phyloP scores from a whole-genome alignment of 2,329 filamentous ascomycete genomes.

The Septoria linicola region DNA sequence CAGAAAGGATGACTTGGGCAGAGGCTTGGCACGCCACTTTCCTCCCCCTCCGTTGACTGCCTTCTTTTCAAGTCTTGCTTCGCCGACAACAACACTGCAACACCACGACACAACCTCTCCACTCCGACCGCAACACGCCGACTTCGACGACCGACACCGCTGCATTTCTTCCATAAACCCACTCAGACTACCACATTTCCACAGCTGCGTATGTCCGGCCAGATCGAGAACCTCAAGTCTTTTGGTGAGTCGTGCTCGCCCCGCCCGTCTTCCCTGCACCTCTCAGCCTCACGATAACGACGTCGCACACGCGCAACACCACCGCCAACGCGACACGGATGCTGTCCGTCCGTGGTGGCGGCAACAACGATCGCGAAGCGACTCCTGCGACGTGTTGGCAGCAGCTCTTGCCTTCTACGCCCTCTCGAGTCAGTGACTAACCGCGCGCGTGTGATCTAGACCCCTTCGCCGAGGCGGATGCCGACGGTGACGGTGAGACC shows the following conservation, averaged over 20 bases:
- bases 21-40: too few species aligned
- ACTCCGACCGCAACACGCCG: too few species aligned
- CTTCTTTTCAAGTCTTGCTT: too few species aligned
- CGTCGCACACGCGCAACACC: constrained; percentile 8
- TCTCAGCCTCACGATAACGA: constrained; percentile 26
- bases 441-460: constrained; percentile 55
- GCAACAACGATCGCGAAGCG: not conserved
- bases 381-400: not conserved
- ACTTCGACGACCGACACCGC: too few species aligned
- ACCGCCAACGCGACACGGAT: not conserved
- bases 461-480: constrained; percentile 99
- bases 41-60: too few species aligned
- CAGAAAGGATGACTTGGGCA: too few species aligned
- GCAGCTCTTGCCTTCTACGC: not conserved
- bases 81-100: too few species aligned
- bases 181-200: constrained; percentile 10
- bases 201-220: constrained; percentile 27
- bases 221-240: constrained; percentile 32
- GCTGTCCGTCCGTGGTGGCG: not conserved
- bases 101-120: too few species aligned
- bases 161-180: constrained; percentile 1
- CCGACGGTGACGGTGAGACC: constrained; percentile 93
- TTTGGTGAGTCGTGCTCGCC: constrained; percentile 24
- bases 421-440: constrained; percentile 13
- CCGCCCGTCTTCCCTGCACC: not conserved